Percentiles rank a stretch among this genome's conserved stretches.
These are phyloP conservation scores for Ophiostoma ulmi DNA, from an alignment of 2,329 filamentous ascomycete genomes.

Conservation along the genomic window DNA sequence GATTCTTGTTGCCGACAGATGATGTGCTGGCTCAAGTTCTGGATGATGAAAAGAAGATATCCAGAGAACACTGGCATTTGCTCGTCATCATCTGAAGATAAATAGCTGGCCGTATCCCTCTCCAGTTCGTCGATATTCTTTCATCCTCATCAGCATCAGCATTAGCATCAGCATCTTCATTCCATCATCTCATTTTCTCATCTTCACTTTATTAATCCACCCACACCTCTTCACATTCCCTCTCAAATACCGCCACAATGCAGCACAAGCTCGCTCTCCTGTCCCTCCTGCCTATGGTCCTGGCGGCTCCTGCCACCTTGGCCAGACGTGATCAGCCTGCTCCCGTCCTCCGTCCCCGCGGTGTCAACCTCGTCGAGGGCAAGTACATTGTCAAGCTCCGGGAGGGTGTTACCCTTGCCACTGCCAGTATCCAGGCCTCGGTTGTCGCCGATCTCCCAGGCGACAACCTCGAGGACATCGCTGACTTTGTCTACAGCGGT, in stretches of 20 bases:
- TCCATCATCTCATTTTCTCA: not conserved
- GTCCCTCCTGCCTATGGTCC: conserved; percentile 26
- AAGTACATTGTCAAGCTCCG: conserved; percentile 42
- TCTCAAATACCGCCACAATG: conserved; percentile 1
- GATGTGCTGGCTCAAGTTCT: not conserved
- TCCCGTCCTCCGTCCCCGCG: conserved; percentile 40
- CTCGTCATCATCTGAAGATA: not conserved
- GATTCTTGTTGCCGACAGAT: not conserved
- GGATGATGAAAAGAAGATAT: not conserved
- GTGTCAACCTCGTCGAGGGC: conserved; percentile 36
- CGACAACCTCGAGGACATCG: conserved; percentile 99
- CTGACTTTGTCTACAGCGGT: conserved; percentile 70
- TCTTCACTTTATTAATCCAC: conserved; percentile 18
- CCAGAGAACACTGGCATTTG: not conserved
- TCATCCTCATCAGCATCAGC: conserved; percentile 4
- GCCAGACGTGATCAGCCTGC: conserved; percentile 14
- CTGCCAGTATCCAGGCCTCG: not conserved
- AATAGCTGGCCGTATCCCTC: not conserved
- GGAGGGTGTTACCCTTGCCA: not conserved
- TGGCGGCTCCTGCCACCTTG: not conserved
- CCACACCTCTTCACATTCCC: conserved; percentile 21
- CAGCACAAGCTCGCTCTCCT: conserved; percentile 34
- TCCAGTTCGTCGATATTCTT: not conserved
- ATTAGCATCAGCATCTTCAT: not conserved
- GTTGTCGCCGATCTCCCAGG: conserved; percentile 45